phyloP scores from a whole-genome alignment of 78 protist species.

The Dictyostelium citrinum region DNA sequence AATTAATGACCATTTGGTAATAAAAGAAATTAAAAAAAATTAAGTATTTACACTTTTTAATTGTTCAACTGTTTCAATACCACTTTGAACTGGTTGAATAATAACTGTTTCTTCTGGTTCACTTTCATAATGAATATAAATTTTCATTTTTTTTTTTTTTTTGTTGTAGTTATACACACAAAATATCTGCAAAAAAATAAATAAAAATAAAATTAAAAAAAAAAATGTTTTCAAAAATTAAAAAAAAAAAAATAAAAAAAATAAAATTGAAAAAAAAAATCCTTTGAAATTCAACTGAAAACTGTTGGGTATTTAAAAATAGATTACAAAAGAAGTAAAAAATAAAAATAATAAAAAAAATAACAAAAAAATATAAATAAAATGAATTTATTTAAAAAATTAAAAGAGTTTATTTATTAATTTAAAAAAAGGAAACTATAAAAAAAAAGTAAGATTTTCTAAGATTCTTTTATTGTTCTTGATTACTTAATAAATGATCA shows the following conservation, averaged over 20 bases:
- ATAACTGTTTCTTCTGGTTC: constrained; percentile 55
- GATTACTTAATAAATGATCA: constrained; percentile 26
- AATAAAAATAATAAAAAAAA: too few species aligned
- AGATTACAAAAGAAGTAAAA: too few species aligned
- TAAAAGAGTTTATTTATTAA: not conserved
- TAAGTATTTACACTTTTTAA: constrained; percentile 62
- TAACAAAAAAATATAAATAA: too few species aligned
- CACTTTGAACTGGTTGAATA: not conserved
- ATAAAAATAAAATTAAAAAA: not conserved
- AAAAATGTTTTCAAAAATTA: not conserved
- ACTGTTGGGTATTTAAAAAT: too few species aligned
- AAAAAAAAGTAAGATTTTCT: not conserved
- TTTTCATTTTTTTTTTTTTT: constrained; percentile 18
- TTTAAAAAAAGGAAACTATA: not conserved
- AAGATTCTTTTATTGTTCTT: not conserved
- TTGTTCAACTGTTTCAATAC: constrained; percentile 1
- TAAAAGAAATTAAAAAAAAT: too few species aligned
- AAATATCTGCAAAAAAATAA: not conserved
- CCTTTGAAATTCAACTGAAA: not conserved
- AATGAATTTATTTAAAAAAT: not conserved
- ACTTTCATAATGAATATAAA: constrained; percentile 34
- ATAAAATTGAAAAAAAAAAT: not conserved
- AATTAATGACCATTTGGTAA: too few species aligned
- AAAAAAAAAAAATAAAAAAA: not conserved
- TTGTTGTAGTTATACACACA: not conserved